Conservation (phyloP, 345 rosid genomes). For the Gossypium herbaceum region DNA sequence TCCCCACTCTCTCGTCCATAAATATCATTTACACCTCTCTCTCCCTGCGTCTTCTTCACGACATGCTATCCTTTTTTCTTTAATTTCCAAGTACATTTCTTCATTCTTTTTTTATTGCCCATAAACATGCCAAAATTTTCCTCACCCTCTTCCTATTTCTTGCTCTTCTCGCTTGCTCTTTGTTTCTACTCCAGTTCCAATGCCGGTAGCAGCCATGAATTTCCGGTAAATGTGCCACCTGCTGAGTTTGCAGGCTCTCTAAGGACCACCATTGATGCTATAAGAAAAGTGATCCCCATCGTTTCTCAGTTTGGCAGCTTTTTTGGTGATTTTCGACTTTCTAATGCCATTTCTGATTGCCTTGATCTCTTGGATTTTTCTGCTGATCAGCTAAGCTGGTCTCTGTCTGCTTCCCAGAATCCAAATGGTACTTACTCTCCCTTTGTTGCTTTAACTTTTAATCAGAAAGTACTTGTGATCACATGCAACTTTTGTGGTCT, state of each 20-base stretch:
- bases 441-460: neutral
- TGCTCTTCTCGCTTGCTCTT: neutral
- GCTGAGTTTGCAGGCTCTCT: slow-evolving; percentile 42
- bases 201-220: slow-evolving; percentile 7
- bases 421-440: slow-evolving; percentile 36
- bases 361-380: slow-evolving; percentile 67
- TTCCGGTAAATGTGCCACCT: slow-evolving; percentile 36
- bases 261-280: slow-evolving; percentile 29
- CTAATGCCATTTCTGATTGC: slow-evolving; percentile 53
- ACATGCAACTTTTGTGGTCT: neutral
- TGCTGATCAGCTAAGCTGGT: slow-evolving; percentile 52
- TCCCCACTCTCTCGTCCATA: neutral
- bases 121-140: neutral
- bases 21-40: slow-evolving; percentile 2
- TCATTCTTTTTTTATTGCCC: neutral
- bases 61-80: neutral
- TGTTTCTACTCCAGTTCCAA: neutral
- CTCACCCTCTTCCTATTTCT: neutral
- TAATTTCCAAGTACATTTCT: neutral
- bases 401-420: slow-evolving; percentile 49
- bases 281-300: slow-evolving; percentile 30
- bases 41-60: neutral
- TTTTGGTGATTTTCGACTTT: slow-evolving; percentile 38
- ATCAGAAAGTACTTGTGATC: neutral
- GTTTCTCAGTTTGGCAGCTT: slow-evolving; percentile 32